A percentile compares a stretch with the other conserved stretches of the same genome.
These are phyloP conservation scores for Pseudogymnoascus sp. DNA, from an alignment of 2,329 filamentous ascomycete genomes.

Conservation along the genomic window DNA sequence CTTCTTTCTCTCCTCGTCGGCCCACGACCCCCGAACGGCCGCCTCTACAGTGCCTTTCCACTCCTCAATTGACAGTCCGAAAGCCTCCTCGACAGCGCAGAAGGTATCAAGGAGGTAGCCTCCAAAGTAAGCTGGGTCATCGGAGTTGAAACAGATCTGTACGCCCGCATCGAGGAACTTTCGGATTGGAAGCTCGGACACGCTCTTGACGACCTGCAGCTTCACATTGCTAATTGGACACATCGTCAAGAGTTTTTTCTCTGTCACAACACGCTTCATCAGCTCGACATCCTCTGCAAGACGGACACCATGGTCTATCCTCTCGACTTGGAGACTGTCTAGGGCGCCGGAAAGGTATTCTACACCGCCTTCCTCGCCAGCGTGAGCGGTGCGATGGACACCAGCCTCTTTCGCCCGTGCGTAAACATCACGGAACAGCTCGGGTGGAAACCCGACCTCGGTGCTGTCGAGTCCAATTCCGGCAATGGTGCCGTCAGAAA, in stretches of 20 bases:
- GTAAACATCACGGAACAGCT: constrained; percentile 56
- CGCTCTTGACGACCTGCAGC: constrained; percentile 37
- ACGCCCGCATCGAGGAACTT: constrained; percentile 36
- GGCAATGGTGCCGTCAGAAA: constrained; percentile 43
- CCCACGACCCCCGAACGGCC: constrained; percentile 62
- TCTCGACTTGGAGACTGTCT: constrained; percentile 49
- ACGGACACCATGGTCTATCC: constrained; percentile 69
- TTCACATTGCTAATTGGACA: constrained; percentile 68
- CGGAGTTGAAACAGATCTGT: constrained; percentile 39
- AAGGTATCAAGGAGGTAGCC: constrained; percentile 69
- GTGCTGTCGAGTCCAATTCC: constrained; percentile 63
- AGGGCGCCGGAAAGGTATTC: constrained; percentile 57
- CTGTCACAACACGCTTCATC: constrained; percentile 46
- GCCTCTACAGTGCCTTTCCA: constrained; percentile 57
- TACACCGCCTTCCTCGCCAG: constrained; percentile 64
- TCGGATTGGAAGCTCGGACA: constrained; percentile 37
- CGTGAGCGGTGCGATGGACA: constrained; percentile 61
- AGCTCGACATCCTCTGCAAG: constrained; percentile 51
- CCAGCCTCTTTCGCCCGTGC: constrained; percentile 41
- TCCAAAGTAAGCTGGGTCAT: constrained; percentile 52
- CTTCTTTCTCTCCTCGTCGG: constrained; percentile 51
- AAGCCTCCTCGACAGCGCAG: constrained; percentile 65
- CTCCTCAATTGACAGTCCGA: constrained; percentile 51
- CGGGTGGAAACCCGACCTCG: constrained; percentile 46
- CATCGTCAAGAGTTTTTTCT: constrained; percentile 55